phyloP scores from a whole-genome alignment of 1,284 basidiomycete species.

The Lignosus rhinocerotis region DNA sequence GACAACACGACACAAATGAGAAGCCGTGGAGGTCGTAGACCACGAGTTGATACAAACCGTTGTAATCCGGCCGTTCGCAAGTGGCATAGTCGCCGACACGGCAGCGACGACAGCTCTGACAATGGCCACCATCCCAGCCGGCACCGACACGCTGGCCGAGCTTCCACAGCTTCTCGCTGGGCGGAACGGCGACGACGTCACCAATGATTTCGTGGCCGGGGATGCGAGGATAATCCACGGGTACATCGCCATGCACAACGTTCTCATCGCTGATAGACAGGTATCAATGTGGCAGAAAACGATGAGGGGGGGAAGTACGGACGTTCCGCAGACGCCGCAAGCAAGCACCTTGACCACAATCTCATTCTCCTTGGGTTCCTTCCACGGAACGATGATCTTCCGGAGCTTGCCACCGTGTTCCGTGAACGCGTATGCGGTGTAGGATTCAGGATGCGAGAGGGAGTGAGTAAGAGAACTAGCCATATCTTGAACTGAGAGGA shows the following conservation, averaged over 20 bases:
- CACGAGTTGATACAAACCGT: constrained; percentile 13
- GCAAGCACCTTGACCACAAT: constrained; percentile 30
- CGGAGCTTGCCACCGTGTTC: constrained; percentile 20
- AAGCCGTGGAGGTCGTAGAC: neutral
- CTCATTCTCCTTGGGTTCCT: constrained; percentile 23
- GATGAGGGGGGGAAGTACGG: neutral
- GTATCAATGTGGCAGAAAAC: neutral
- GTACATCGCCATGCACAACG: constrained; percentile 12
- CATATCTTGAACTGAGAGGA: too few relatives aligned
- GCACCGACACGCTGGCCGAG: constrained; percentile 32
- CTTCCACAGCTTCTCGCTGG: constrained; percentile 26
- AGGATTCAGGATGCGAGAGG: constrained; percentile 20
- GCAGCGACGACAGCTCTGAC: constrained; percentile 27
- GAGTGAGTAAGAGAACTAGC: neutral
- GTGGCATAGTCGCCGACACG: constrained; percentile 24
- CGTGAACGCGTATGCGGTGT: constrained; percentile 28
- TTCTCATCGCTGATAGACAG: constrained; percentile 22
- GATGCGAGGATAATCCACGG: constrained; percentile 21
- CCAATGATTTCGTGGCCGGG: constrained; percentile 33
- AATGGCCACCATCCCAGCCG: constrained; percentile 32
- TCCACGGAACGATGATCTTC: constrained; percentile 26
- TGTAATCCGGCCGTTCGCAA: constrained; percentile 21
- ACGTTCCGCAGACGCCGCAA: constrained; percentile 32
- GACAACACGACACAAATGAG: neutral
- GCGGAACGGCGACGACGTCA: constrained; percentile 26